Percentiles rank a stretch among this genome's conserved stretches.
phyloP scores from a whole-genome alignment of 495 filamentous ascomycete species.

The Penicillium arizonense region DNA sequence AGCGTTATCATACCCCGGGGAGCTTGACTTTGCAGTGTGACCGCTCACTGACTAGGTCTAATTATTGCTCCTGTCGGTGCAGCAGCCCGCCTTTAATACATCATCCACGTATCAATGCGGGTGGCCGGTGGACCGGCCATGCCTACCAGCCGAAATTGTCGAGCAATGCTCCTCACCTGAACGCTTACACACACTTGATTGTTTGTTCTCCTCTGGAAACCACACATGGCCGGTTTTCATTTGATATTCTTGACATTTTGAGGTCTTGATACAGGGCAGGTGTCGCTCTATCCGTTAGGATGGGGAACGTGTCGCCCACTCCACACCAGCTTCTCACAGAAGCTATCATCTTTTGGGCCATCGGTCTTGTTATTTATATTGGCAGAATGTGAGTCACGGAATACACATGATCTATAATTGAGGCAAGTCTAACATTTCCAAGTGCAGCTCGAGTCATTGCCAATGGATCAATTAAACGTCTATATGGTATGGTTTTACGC shows the following conservation, averaged over 20 bases:
- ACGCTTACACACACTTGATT: background rate
- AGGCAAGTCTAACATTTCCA: constrained; percentile 8
- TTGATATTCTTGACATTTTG: background rate
- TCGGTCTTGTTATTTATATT: constrained; percentile 30
- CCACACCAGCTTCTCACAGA: constrained; percentile 33
- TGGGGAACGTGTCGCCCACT: constrained; percentile 36
- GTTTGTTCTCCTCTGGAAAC: background rate
- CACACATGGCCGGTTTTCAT: background rate
- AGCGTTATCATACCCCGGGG: background rate
- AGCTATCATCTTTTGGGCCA: constrained; percentile 33
- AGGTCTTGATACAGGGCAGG: background rate
- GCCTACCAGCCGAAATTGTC: background rate
- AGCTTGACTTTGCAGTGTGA: constrained; percentile 5
- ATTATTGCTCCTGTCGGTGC: background rate
- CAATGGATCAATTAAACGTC: constrained; percentile 32
- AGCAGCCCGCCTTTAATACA: background rate
- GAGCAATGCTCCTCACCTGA: background rate
- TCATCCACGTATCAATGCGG: background rate
- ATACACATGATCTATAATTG: background rate
- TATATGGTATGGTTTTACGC: constrained; percentile 36
- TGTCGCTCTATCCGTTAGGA: constrained; percentile 14
- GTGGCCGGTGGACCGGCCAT: background rate
- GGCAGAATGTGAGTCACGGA: constrained; percentile 28
- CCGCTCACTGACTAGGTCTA: constrained; percentile 12
- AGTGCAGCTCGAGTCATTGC: constrained; percentile 32